phyloP scores from a whole-genome alignment of 495 filamentous ascomycete genomes.

The Filosporella fistucella region DNA sequence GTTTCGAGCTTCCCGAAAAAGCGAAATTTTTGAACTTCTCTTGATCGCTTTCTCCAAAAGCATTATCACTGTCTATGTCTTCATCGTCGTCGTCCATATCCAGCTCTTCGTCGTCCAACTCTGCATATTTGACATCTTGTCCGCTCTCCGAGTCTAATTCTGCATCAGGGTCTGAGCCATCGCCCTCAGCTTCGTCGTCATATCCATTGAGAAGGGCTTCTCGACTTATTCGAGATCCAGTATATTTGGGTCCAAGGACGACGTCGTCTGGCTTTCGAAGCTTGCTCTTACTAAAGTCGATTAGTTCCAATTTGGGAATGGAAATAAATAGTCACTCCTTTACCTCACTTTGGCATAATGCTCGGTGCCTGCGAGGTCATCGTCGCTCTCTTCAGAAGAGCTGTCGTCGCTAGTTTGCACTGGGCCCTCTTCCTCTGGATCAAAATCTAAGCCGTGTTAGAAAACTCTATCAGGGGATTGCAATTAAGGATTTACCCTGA shows the following conservation, averaged over 20 bases:
- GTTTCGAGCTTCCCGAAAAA: slow-evolving; percentile 49
- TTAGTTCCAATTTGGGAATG: slow-evolving; percentile 14
- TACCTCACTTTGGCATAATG: slow-evolving; percentile 85
- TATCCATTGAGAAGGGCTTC: slow-evolving; percentile 54
- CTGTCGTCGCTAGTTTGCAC: slow-evolving; percentile 37
- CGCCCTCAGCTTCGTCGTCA: slow-evolving; percentile 32
- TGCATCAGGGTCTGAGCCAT: slow-evolving; percentile 25
- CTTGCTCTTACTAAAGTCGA: slow-evolving; percentile 66
- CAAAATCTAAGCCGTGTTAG: slow-evolving; percentile 59
- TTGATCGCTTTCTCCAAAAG: slow-evolving; percentile 53
- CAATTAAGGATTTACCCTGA: slow-evolving; percentile 40
- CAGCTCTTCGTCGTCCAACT: slow-evolving; percentile 40
- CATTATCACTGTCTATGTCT: slow-evolving; percentile 61
- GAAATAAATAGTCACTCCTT: slow-evolving; percentile 16
- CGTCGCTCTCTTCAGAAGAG: slow-evolving; percentile 47
- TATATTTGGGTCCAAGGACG: slow-evolving; percentile 74
- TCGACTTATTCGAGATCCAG: slow-evolving; percentile 73
- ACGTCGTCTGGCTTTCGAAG: slow-evolving; percentile 67
- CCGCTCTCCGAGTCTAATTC: slow-evolving; percentile 26
- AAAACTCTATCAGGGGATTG: not conserved
- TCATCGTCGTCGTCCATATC: slow-evolving; percentile 39
- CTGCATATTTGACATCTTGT: slow-evolving; percentile 29
- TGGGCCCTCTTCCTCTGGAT: slow-evolving; percentile 72
- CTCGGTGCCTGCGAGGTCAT: slow-evolving; percentile 59
- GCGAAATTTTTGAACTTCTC: slow-evolving; percentile 50